Base-by-base conservation (phyloP, 2,329 filamentous ascomycete genomes). In the Arthrobotrys musiformis region DNA sequence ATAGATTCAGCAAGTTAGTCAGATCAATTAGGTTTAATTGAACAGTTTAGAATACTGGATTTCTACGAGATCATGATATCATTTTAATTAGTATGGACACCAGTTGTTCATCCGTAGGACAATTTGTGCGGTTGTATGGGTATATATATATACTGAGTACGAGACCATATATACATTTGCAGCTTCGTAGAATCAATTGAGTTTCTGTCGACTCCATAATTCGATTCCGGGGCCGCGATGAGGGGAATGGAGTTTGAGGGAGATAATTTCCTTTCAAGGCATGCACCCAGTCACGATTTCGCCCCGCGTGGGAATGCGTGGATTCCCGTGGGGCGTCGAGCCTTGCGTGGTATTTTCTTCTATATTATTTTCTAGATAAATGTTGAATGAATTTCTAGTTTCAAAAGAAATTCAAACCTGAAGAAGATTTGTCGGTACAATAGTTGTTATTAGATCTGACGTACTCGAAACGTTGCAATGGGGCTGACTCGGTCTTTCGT, bases 161-260 rank as follows among this genome's bases (percentile, higher is more conserved):
- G 30, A 9, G 30, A 33, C 30, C n/a, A n/a, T n/a, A n/a, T n/a
- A n/a, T n/a, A n/a, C n/a, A n/a, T n/a, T n/a, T n/a, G n/a, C n/a
- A n/a, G n/a, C n/a, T n/a, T n/a, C n/a, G n/a, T n/a, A n/a, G n/a
- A n/a, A n/a, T n/a, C n/a, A n/a, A n/a, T n/a, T n/a, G n/a, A n/a
- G n/a, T n/a, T n/a, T n/a, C n/a, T n/a, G n/a, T n/a, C n/a, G n/a
- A n/a, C n/a, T n/a, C n/a, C n/a, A n/a, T n/a, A n/a, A n/a, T n/a
- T n/a, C n/a, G n/a, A n/a, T n/a, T n/a, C n/a, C n/a, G n/a, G n/a
- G n/a, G n/a, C n/a, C n/a, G n/a, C n/a, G 48, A 26, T 33, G 63
- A 67, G 63, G n/a, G 4, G 19, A n/a, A 70, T 52, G 11, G 42
- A 70, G 66, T 70, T 70, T 62, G 66, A 70, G 54, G n/a, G 66